Conservation (phyloP, 768 basidiomycete species). For the Termitomyces sp. region DNA sequence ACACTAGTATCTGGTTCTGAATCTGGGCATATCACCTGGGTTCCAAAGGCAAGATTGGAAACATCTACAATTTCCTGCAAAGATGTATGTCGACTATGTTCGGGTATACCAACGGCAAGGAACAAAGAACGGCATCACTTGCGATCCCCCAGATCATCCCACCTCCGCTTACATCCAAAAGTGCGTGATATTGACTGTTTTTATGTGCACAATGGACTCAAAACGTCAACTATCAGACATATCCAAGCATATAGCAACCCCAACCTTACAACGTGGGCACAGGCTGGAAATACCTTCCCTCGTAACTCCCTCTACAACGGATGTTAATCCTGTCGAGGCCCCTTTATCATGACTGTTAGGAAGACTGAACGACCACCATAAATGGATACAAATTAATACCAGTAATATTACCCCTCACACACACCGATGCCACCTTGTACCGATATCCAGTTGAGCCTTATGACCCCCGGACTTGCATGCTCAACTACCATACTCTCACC, state of each 20-base stretch:
- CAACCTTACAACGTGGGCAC: constrained; percentile 83
- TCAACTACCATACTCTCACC: not conserved
- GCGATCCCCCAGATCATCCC: constrained; percentile 74
- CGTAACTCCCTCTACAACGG: constrained; percentile 51
- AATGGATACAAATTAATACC: constrained; percentile 6
- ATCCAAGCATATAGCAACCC: constrained; percentile 64
- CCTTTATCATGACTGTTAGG: not conserved
- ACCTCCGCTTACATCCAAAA: constrained; percentile 76
- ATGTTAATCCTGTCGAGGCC: constrained; percentile 24
- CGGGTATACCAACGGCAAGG: constrained; percentile 82
- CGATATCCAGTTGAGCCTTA: not conserved
- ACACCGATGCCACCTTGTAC: not conserved
- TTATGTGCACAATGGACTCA: not conserved
- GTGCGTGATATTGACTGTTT: constrained; percentile 30
- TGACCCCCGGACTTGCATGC: not conserved
- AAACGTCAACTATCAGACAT: constrained; percentile 28
- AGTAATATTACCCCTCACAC: not conserved
- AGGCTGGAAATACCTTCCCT: constrained; percentile 74
- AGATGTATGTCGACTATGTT: constrained; percentile 88
- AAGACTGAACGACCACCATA: constrained; percentile 3
- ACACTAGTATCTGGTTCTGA: constrained; percentile 75
- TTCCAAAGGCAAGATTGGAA: constrained; percentile 75
- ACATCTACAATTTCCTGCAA: constrained; percentile 71
- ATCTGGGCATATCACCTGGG: constrained; percentile 73
- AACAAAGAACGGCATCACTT: constrained; percentile 64